Conservation (phyloP, 2,329 filamentous ascomycete species). For the Lasiodiplodia citricola region DNA sequence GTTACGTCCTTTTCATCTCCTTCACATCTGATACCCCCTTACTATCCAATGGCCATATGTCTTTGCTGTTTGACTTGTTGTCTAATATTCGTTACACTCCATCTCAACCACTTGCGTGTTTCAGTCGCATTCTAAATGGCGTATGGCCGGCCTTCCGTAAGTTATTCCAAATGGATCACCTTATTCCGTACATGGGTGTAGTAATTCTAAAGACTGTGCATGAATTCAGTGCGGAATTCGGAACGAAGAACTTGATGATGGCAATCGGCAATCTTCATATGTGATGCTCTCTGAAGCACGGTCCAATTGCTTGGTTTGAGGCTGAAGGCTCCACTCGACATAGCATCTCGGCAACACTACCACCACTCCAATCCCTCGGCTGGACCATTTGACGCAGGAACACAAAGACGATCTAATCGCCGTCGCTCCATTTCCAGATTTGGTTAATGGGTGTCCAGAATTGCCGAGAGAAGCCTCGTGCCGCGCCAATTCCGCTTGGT, state of each 20-base stretch:
- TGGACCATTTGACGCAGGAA: not conserved
- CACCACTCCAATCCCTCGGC: not conserved
- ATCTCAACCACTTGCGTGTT: not conserved
- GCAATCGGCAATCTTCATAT: too few relatives aligned
- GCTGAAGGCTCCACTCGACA: not conserved
- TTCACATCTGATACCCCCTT: slow-evolving; percentile 20
- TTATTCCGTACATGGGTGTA: not conserved
- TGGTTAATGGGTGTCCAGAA: not conserved
- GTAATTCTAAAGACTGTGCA: not conserved
- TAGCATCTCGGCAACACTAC: not conserved
- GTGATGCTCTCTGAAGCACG: not conserved
- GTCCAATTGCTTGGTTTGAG: not conserved
- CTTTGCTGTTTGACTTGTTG: not conserved
- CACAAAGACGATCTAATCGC: too few relatives aligned
- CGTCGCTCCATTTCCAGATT: not conserved
- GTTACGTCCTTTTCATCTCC: not conserved
- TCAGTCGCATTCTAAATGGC: not conserved
- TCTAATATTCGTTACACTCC: not conserved
- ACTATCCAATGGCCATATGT: not conserved
- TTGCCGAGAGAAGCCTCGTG: not conserved
- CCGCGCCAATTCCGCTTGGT: not conserved
- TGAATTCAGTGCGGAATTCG: not conserved
- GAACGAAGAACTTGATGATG: too few relatives aligned
- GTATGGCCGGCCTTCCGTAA: not conserved
- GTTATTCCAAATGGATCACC: not conserved